These are phyloP conservation scores for Annulohypoxylon maeteangense DNA, from an alignment of 495 filamentous ascomycete genomes.

Conservation along the genomic window DNA sequence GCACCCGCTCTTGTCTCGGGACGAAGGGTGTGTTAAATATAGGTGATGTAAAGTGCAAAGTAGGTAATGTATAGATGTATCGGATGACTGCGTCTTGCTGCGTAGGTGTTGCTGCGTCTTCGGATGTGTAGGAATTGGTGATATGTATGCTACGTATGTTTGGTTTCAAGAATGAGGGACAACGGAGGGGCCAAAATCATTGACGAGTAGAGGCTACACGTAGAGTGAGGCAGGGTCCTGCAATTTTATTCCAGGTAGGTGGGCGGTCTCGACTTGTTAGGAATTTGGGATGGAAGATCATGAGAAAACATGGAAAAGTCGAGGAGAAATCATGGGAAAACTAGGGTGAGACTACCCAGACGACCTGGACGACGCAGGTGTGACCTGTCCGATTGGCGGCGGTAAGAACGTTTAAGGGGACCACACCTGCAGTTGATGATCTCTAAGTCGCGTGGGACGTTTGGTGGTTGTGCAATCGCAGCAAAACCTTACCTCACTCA, in stretches of 20 bases:
- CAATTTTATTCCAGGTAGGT: slow-evolving; percentile 29
- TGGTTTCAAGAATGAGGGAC: slow-evolving; percentile 22
- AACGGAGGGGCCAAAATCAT: slow-evolving; percentile 36
- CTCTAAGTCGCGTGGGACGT: slow-evolving; percentile 40
- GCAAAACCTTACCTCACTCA: slow-evolving; percentile 21
- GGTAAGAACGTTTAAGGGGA: slow-evolving; percentile 32
- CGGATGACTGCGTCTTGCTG: slow-evolving; percentile 33
- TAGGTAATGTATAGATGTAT: not conserved
- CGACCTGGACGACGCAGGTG: slow-evolving; percentile 28
- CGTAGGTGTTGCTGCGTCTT: slow-evolving; percentile 28
- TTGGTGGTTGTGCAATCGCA: slow-evolving; percentile 31
- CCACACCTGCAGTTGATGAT: slow-evolving; percentile 37
- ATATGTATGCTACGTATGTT: slow-evolving; percentile 25
- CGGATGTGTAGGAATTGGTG: not conserved
- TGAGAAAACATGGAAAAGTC: not conserved
- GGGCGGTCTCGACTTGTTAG: slow-evolving; percentile 30
- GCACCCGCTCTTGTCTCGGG: slow-evolving; percentile 19
- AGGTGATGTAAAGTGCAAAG: slow-evolving; percentile 3
- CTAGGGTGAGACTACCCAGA: slow-evolving; percentile 13
- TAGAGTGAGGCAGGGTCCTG: slow-evolving; percentile 25
- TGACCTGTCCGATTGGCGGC: slow-evolving; percentile 44
- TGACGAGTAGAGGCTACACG: slow-evolving; percentile 40
- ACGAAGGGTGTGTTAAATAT: slow-evolving; percentile 31
- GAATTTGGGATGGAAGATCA: slow-evolving; percentile 10
- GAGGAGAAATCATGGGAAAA: slow-evolving; percentile 15